These are phyloP conservation scores for Ceriops decandra DNA, from an alignment of 345 rosid species.

Conservation along the genomic window DNA sequence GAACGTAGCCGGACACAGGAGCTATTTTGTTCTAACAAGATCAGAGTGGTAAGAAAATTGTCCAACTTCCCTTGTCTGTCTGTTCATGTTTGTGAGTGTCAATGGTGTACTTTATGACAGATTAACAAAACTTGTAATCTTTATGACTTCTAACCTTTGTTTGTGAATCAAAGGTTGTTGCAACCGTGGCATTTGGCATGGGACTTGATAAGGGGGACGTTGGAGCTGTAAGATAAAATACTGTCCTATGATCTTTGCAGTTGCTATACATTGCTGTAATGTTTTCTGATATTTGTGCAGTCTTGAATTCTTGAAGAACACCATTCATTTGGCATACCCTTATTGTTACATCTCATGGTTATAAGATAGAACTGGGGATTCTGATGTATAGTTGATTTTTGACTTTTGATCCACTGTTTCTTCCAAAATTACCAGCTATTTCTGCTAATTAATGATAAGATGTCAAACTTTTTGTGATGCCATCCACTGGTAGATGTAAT, in stretches of 20 bases:
- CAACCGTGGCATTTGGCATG: slow-evolving; percentile 99
- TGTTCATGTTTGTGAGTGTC: not conserved
- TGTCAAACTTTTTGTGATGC: too few relatives aligned
- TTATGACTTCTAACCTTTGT: slow-evolving; percentile 12
- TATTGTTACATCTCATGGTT: too few relatives aligned
- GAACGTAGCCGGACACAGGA: slow-evolving; percentile 77
- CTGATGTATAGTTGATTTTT: too few relatives aligned
- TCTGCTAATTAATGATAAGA: too few relatives aligned
- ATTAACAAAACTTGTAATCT: not conserved
- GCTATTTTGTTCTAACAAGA: slow-evolving; percentile 85
- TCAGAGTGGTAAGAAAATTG: slow-evolving; percentile 69
- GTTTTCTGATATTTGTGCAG: not conserved
- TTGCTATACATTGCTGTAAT: slow-evolving; percentile 3
- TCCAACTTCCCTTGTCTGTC: not conserved
- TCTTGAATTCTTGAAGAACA: too few relatives aligned
- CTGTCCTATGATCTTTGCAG: slow-evolving; percentile 15
- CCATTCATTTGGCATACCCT: too few relatives aligned
- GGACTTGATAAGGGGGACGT: slow-evolving; percentile 94
- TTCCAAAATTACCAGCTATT: too few relatives aligned
- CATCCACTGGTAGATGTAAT: too few relatives aligned
- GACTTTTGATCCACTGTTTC: too few relatives aligned
- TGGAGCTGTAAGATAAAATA: slow-evolving; percentile 80
- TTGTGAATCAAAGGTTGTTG: slow-evolving; percentile 71
- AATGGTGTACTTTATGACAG: not conserved
- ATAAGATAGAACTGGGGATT: too few relatives aligned